Conservation (phyloP, 139 green algal genomes). For the Nannochloris sp. region DNA sequence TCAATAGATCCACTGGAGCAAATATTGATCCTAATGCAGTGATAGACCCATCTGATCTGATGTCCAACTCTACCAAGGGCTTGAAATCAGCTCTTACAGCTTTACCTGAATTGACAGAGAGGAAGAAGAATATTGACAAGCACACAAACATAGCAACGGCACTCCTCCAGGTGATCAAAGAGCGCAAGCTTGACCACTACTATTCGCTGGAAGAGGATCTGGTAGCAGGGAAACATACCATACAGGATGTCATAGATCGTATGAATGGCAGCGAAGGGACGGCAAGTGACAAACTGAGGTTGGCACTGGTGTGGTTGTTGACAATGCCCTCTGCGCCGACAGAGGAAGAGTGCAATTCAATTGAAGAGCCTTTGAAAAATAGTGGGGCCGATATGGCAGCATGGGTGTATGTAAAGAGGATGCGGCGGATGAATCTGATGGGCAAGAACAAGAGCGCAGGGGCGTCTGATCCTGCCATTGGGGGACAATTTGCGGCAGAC, state of each 20-base stretch:
- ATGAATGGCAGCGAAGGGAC: conserved; percentile 49
- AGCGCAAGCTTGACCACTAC: conserved; percentile 70
- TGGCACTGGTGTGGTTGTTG: conserved; percentile 83
- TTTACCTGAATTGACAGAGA: conserved; percentile 62
- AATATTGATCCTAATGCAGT: conserved; percentile 25
- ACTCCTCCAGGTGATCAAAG: conserved; percentile 85
- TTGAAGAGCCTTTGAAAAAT: conserved; percentile 4
- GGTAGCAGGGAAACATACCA: conserved; percentile 65
- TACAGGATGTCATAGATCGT: conserved; percentile 42
- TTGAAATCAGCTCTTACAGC: conserved; percentile 75
- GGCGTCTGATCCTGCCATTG: conserved; percentile 11
- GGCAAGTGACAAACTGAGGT: conserved; percentile 77
- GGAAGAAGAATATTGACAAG: conserved; percentile 93
- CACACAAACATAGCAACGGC: conserved; percentile 93
- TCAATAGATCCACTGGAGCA: conserved; percentile 72
- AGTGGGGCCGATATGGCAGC: conserved; percentile 62
- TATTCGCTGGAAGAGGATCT: conserved; percentile 80
- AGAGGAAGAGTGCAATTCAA: conserved; percentile 19
- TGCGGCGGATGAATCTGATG: conserved; percentile 80
- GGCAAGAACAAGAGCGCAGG: conserved; percentile 19
- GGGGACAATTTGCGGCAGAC: conserved; percentile 24
- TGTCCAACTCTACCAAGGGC: conserved; percentile 49
- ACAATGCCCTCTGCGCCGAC: conserved; percentile 34
- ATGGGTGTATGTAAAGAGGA: conserved; percentile 78
- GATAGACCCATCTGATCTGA: conserved; percentile 29